A percentile compares a stretch with the other conserved stretches of the same genome.
Evolutionary conservation across 306 rosid species (phyloP).

Genomic region (Vachellia collinsii): DNA sequence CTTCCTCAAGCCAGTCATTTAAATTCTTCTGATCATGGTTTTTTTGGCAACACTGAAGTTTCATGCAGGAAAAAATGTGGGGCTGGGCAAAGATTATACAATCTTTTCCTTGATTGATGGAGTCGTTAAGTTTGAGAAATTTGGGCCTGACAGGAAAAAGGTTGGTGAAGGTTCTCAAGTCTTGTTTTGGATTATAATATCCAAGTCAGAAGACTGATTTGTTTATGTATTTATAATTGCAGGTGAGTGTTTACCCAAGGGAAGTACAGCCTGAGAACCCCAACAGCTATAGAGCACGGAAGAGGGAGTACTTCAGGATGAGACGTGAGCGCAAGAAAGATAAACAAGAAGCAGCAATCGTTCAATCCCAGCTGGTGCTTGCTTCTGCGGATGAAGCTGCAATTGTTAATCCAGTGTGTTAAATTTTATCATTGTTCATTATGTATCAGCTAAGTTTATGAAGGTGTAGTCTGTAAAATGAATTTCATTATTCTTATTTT

Average conservation of each 20-base stretch:
- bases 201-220: slow-evolving; percentile 2
- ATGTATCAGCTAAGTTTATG: not conserved
- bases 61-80: slow-evolving; percentile 90
- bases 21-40: slow-evolving; percentile 17
- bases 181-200: slow-evolving; percentile 6
- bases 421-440: slow-evolving; percentile 25
- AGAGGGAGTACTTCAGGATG: slow-evolving; percentile 82
- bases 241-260: slow-evolving; percentile 88
- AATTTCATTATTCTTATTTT: not conserved
- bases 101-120: slow-evolving; percentile 92
- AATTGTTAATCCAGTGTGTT: slow-evolving; percentile 56
- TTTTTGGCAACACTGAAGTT: slow-evolving; percentile 52
- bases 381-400: slow-evolving; percentile 62
- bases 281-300: slow-evolving; percentile 82
- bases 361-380: slow-evolving; percentile 57
- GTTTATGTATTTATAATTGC: slow-evolving; percentile 28
- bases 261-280: slow-evolving; percentile 85
- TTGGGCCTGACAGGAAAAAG: slow-evolving; percentile 95
- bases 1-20: not conserved
- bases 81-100: slow-evolving; percentile 89
- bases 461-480: not conserved
- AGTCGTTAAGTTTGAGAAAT: slow-evolving; percentile 88
- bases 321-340: slow-evolving; percentile 83
- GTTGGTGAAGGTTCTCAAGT: slow-evolving; percentile 36
- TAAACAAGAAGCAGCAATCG: slow-evolving; percentile 50